phyloP scores from a whole-genome alignment of 2,329 filamentous ascomycete species.

The Apiospora marii region DNA sequence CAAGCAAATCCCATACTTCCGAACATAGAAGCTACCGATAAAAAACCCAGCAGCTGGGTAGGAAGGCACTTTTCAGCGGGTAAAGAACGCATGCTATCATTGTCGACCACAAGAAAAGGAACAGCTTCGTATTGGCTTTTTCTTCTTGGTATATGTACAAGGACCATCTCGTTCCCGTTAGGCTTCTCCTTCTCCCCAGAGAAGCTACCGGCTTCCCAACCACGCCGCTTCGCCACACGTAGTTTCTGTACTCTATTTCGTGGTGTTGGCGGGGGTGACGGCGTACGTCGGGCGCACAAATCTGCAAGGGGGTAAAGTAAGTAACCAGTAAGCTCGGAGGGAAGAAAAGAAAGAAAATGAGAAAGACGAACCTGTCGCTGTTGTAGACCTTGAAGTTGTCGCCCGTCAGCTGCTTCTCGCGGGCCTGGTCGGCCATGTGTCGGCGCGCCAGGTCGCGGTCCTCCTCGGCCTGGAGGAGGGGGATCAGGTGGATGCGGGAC shows the following conservation, averaged over 20 bases:
- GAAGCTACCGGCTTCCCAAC: not conserved
- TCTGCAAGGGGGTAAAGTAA: slow-evolving; percentile 60
- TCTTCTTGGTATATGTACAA: slow-evolving; percentile 16
- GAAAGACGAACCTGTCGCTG: slow-evolving; percentile 81
- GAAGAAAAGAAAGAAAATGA: not conserved
- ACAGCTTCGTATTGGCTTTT: slow-evolving; percentile 9
- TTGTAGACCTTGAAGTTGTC: slow-evolving; percentile 87
- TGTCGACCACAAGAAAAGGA: not conserved
- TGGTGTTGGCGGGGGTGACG: slow-evolving; percentile 69
- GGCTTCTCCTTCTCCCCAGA: not conserved
- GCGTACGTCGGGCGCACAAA: slow-evolving; percentile 85
- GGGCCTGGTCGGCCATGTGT: slow-evolving; percentile 83
- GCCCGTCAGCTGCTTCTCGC: slow-evolving; percentile 91
- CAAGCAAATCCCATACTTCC: not conserved
- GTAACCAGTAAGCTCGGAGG: too few relatives aligned
- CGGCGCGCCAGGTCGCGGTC: slow-evolving; percentile 93
- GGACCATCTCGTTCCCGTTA: not conserved
- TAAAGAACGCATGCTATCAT: not conserved
- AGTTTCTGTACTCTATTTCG: slow-evolving; percentile 55
- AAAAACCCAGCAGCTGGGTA: not conserved
- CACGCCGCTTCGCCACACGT: not conserved
- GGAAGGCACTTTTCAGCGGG: too few relatives aligned
- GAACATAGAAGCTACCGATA: too few relatives aligned
- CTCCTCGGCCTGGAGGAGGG: slow-evolving; percentile 93
- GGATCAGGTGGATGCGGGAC: slow-evolving; percentile 93